phyloP scores from a whole-genome alignment of 192 early-diverging fungal genomes.

The Coemansia sp. region DNA sequence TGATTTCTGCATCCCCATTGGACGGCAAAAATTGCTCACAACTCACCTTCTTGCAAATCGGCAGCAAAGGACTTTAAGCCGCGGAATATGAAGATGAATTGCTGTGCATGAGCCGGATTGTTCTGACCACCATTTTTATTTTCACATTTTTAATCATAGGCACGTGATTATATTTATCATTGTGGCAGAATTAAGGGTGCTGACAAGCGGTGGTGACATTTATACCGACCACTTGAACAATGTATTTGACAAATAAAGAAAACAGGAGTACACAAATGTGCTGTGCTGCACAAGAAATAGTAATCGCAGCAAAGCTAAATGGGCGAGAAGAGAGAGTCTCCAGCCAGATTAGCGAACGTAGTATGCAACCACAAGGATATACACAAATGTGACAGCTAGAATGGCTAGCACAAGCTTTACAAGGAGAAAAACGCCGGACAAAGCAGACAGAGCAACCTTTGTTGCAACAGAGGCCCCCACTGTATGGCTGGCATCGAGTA shows the following conservation, averaged over 20 bases:
- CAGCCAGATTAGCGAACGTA: background rate
- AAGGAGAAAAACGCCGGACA: conserved; percentile 37
- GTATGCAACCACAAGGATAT: background rate
- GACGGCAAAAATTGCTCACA: conserved; percentile 6
- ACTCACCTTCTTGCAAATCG: background rate
- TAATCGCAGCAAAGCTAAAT: too few species aligned
- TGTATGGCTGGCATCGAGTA: background rate
- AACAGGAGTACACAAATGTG: background rate
- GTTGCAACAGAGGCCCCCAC: conserved; percentile 1
- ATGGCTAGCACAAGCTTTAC: conserved; percentile 9
- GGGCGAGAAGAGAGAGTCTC: background rate
- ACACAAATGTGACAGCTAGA: background rate
- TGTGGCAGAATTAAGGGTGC: too few species aligned
- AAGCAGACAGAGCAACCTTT: conserved; percentile 13
- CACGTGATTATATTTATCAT: too few species aligned
- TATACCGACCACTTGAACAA: too few species aligned
- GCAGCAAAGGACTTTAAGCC: too few species aligned
- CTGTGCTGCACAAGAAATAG: too few species aligned
- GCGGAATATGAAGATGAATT: too few species aligned
- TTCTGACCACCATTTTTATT: too few species aligned
- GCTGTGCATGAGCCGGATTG: too few species aligned
- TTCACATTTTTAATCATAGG: too few species aligned
- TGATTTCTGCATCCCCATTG: background rate
- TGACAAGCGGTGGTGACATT: too few species aligned
- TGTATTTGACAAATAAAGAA: too few species aligned